Percentiles rank a stretch among this genome's conserved stretches.
phyloP scores from a whole-genome alignment of 192 early-diverging fungal genomes.

The Backusella australiensis region DNA sequence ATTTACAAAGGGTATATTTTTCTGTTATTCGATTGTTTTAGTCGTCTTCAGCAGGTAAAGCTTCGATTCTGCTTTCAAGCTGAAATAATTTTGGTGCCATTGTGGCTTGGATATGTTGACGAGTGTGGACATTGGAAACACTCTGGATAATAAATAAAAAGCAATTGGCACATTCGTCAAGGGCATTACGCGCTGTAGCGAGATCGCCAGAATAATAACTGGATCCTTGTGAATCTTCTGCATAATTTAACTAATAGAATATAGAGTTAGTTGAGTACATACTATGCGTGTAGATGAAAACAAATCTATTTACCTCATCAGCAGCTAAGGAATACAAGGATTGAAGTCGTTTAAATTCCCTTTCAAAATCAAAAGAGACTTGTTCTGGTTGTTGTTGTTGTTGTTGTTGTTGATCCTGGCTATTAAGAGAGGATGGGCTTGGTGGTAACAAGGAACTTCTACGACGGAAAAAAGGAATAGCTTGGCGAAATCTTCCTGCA shows the following conservation, averaged over 20 bases:
- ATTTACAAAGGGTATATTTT: neutral
- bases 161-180: constrained; percentile 9
- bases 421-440: neutral
- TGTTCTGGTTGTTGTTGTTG: neutral
- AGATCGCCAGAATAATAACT: constrained; percentile 19
- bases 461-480: constrained; percentile 7
- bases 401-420: neutral
- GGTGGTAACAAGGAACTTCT: neutral
- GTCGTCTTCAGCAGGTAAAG: neutral
- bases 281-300: neutral
- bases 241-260: constrained; percentile 4
- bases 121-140: neutral
- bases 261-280: neutral
- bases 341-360: constrained; percentile 2
- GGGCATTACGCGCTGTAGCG: neutral
- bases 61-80: constrained; percentile 1
- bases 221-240: constrained; percentile 17
- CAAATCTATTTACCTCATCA: constrained; percentile 10
- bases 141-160: neutral
- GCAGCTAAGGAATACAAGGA: constrained; percentile 3
- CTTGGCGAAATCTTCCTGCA: constrained; percentile 11
- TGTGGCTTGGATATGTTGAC: constrained; percentile 4
- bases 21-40: neutral
- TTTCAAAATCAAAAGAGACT: neutral
- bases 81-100: constrained; percentile 11